phyloP scores from a whole-genome alignment of 352 stramenopile species.

The Plasmopara halstedii region DNA sequence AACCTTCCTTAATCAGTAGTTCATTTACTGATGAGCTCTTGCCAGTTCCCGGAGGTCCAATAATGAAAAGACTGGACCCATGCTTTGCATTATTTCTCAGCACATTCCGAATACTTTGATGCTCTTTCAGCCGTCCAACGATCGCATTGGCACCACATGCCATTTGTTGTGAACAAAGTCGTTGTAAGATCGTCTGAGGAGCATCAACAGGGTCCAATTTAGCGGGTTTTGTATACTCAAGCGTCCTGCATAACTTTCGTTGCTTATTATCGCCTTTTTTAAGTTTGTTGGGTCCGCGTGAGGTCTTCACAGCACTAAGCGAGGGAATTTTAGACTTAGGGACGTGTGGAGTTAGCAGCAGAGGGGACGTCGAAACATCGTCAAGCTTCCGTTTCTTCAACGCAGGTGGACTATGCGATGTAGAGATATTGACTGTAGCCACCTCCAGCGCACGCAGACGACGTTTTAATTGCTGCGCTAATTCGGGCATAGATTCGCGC shows the following conservation, averaged over 20 bases:
- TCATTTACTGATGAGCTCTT: slow-evolving; percentile 56
- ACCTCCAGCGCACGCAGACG: slow-evolving; percentile 10
- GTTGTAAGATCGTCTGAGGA: slow-evolving; percentile 18
- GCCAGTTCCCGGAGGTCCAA: slow-evolving; percentile 57
- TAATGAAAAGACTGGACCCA: slow-evolving; percentile 43
- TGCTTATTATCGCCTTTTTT: slow-evolving; percentile 6
- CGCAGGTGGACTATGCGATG: slow-evolving; percentile 6
- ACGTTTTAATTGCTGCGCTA: slow-evolving; percentile 11
- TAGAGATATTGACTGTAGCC: neutral
- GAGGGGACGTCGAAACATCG: slow-evolving; percentile 5
- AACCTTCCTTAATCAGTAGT: slow-evolving; percentile 26
- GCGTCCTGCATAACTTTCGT: slow-evolving; percentile 3
- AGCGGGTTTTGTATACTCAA: slow-evolving; percentile 6
- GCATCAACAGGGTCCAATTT: slow-evolving; percentile 1
- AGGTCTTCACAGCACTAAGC: slow-evolving; percentile 2
- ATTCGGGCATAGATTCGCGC: slow-evolving; percentile 9
- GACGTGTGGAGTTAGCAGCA: slow-evolving; percentile 17
- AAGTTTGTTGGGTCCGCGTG: slow-evolving; percentile 1
- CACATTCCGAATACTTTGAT: slow-evolving; percentile 27
- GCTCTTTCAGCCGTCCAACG: slow-evolving; percentile 37
- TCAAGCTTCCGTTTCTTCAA: slow-evolving; percentile 25
- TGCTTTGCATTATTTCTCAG: slow-evolving; percentile 9
- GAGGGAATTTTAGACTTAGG: slow-evolving; percentile 5
- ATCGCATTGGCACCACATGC: slow-evolving; percentile 11
- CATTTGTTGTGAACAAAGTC: slow-evolving; percentile 22